Evolutionary conservation across 2,329 filamentous ascomycete genomes (phyloP).

Genomic region (Magnaporthiopsis rhizophila): DNA sequence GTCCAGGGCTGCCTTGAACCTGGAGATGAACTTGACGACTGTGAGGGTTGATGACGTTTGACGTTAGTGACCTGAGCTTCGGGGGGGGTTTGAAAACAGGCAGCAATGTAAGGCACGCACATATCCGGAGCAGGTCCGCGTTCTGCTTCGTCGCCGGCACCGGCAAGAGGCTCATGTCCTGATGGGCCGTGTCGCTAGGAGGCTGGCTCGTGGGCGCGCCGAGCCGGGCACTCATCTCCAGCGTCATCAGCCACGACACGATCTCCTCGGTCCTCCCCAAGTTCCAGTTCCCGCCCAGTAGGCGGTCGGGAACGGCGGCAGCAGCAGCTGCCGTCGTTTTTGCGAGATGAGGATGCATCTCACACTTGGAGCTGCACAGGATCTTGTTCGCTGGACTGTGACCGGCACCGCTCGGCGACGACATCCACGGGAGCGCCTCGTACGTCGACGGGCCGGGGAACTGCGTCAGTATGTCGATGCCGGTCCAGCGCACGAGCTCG

Average conservation of each 20-base stretch:
- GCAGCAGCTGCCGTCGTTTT: background rate
- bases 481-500: conserved; percentile 17
- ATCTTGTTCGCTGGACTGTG: background rate
- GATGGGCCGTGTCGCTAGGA: background rate
- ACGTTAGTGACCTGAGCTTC: background rate
- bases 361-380: conserved; percentile 2
- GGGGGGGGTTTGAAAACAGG: too few species aligned
- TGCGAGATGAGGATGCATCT: background rate
- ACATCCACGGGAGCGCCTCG: conserved; percentile 15
- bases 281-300: conserved; percentile 4
- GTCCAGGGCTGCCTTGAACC: conserved; percentile 43
- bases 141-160: conserved; percentile 34
- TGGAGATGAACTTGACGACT: conserved; percentile 41
- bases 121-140: conserved; percentile 38
- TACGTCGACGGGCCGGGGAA: conserved; percentile 9
- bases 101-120: too few species aligned
- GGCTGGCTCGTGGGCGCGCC: background rate
- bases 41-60: background rate
- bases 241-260: conserved; percentile 7
- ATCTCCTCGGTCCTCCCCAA: background rate
- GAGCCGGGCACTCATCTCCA: conserved; percentile 1
- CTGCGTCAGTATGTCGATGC: conserved; percentile 15
- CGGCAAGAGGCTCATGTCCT: conserved; percentile 20
- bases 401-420: background rate
- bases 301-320: background rate